A percentile compares a stretch with the other conserved stretches of the same genome.
Evolutionary conservation across 768 basidiomycete genomes (phyloP).

Genomic region (Chalciporus chontae): DNA sequence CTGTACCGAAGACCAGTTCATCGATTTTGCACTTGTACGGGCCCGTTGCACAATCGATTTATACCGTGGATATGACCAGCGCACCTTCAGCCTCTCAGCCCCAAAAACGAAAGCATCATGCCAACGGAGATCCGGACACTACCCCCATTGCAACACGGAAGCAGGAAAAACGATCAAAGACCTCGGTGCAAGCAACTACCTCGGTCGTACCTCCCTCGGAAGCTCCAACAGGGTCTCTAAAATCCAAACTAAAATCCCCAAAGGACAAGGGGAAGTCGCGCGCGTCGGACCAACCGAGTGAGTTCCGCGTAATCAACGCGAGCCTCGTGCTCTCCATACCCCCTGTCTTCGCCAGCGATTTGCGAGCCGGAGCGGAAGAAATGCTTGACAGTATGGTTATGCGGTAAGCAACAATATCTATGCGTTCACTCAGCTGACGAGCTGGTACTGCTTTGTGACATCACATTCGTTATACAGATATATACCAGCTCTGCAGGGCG

Average conservation of each 20-base stretch:
- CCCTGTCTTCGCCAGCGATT: slow-evolving; percentile 74
- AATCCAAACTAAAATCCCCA: slow-evolving; percentile 21
- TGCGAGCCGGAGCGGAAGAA: slow-evolving; percentile 76
- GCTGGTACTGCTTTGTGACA: not conserved
- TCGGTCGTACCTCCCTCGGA: slow-evolving; percentile 1
- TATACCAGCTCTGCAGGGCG: slow-evolving; percentile 80
- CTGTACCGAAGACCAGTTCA: not conserved
- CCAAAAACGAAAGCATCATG: slow-evolving; percentile 54
- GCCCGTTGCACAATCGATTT: not conserved
- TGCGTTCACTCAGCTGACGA: not conserved
- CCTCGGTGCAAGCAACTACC: not conserved
- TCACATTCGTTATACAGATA: slow-evolving; percentile 52
- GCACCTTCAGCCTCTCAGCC: slow-evolving; percentile 8
- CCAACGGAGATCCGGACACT: slow-evolving; percentile 15
- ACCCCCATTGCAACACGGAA: slow-evolving; percentile 29
- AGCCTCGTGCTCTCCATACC: slow-evolving; percentile 71
- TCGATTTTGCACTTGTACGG: not conserved
- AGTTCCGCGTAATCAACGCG: slow-evolving; percentile 64
- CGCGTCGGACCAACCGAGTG: slow-evolving; percentile 31
- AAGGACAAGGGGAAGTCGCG: slow-evolving; percentile 39
- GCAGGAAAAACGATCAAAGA: slow-evolving; percentile 31
- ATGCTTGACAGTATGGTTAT: slow-evolving; percentile 94
- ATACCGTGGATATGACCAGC: slow-evolving; percentile 9
- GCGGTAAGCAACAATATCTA: slow-evolving; percentile 56
- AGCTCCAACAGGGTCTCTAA: slow-evolving; percentile 9